Evolutionary conservation across 1,284 basidiomycete species (phyloP), one percentile per base, ranked within the genome.

Genomic region (Inonotus hispidus): DNA sequence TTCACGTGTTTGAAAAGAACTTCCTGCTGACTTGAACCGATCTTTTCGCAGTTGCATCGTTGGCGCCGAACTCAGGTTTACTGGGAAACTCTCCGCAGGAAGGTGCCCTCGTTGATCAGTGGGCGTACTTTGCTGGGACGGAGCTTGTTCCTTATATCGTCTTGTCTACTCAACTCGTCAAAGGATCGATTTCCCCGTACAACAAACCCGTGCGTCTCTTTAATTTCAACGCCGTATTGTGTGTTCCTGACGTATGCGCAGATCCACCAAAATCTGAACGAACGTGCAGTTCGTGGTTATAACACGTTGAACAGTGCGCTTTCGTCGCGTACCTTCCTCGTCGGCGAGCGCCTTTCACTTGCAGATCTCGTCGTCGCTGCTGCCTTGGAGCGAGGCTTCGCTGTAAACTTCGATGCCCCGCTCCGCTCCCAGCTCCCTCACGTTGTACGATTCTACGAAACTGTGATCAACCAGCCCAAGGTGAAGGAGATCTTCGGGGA

Each of bases 341-440:
- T 95, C 60, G 89, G 88, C 69, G 93, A 98, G 74, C 92, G 95
- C 69, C 88, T 98, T 80, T 93, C 95, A 63, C 82, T 96, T 58
- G 96, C 95, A 66, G 96, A 99, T 72, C 75, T 98, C 74, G 75
- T 78, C 68, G 67, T 93, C 66, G 92, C 88, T 47, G 73, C 79
- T 46, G 67, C 80, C 69, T 71, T 93, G 66, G 77, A 77, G 66
- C 77, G 77, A 66, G 77, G 79, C 5, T 77, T 82, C 65, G 56
- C 64, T 6, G 59, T 79, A 67, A 81, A 82, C 66, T 67, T 93
- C 66, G 93, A 92, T 68, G 83, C 86, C 10, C 67, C 81, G 50
- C 69, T 78, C 54, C 87, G 93, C 63, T 77, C 79, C 52, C 82
- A 88, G 71, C 74, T 85, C 75, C 85, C 92, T 70, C 90, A 95